Conservation (phyloP, 2,329 filamentous ascomycete species). For the Setomelanomma holmii region DNA sequence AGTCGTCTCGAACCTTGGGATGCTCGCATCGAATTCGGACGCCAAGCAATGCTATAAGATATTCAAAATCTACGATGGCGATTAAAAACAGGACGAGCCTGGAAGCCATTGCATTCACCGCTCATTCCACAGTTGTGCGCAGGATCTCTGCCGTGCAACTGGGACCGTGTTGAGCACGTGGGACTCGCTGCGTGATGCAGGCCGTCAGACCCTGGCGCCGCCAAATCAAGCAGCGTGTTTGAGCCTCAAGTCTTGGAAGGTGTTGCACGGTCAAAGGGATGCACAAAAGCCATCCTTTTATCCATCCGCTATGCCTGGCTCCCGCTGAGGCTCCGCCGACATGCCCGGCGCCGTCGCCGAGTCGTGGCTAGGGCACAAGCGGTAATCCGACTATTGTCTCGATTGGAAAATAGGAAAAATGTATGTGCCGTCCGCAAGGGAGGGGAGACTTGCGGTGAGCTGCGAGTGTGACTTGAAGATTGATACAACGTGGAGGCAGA, state of each 20-base stretch:
- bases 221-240: conserved; percentile 7
- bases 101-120: too few relatives aligned
- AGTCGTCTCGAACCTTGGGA: background rate
- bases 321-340: conserved; percentile 7
- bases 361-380: background rate
- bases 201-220: background rate
- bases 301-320: conserved; percentile 7
- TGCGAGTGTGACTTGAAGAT: conserved; percentile 2
- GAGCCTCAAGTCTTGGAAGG: conserved; percentile 9
- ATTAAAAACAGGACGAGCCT: background rate
- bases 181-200: conserved; percentile 1
- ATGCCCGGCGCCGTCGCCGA: conserved; percentile 13
- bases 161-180: background rate
- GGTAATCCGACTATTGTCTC: too few relatives aligned
- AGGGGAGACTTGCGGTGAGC: background rate
- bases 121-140: too few relatives aligned
- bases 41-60: too few relatives aligned
- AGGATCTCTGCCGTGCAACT: too few relatives aligned
- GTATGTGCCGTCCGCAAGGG: too few relatives aligned
- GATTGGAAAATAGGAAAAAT: too few relatives aligned
- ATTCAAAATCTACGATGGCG: too few relatives aligned
- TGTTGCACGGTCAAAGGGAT: conserved; percentile 16
- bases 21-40: too few relatives aligned
- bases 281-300: conserved; percentile 9
- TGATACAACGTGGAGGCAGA: conserved; percentile 1